Base-by-base conservation (phyloP, 257 asterid genomes). In the Agastache rugosa region DNA sequence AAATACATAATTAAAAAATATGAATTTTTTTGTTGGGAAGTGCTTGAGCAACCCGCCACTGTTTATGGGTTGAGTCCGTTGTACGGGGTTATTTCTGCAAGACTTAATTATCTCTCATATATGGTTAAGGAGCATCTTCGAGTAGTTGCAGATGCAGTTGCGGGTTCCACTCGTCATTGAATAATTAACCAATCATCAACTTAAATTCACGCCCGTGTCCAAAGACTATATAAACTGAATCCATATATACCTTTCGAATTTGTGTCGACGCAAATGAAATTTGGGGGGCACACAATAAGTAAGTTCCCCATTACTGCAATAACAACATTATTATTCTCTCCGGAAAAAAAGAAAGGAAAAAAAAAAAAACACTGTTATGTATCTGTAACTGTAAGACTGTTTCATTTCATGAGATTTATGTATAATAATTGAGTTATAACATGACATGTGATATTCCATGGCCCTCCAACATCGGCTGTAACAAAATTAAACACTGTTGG, bases 381-480 rank as follows among this genome's bases (percentile, higher is more conserved):
- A 17, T 17, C 2, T 51, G 12, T 48, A 6, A 11, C 2, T 51
- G 12, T 17, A 63, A 12, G 44, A 56, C 64, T 41, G 63, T 54
- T 63, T 54, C 37, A 31, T 31, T 31, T 31, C 35, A 42, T 14
- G 25, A 56, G 51, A 54, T 63, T 75, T 37, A 63, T 72, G 51
- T 50, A 50, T 17, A 53, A 19, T 53, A 53, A 53, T 53, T 53
- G 59, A 53, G 59, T 53, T 17, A n/a, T 39, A 74, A 67, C 82
- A 71, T 25, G 62, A 41, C 58, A 78, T 76, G 72, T 74, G 66
- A 72, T 71, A 10, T 16, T 61, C 60, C 27, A 56, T 82, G 69
- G 54, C 80, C 87, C 74, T 19, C 78, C n/a, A 17, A 37, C 61
- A 19, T 55, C 60, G 53, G 69, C 53, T 59, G 34, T 8, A 8